These are phyloP conservation scores for Spiraea crenata DNA, from an alignment of 331 rosid genomes.

Conservation along the genomic window DNA sequence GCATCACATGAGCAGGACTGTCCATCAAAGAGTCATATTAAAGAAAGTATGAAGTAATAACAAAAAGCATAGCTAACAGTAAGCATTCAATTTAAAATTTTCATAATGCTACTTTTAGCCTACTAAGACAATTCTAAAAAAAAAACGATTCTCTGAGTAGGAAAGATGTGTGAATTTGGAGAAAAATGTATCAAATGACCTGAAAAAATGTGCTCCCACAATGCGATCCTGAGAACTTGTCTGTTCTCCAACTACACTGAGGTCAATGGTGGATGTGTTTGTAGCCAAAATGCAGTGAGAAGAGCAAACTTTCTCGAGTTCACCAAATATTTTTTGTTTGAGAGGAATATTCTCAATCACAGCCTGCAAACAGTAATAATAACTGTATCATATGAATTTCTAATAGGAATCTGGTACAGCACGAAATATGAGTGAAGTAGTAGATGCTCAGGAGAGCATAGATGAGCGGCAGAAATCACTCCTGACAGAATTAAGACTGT, in stretches of 20 bases:
- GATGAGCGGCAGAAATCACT: neutral
- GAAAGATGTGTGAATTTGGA: neutral
- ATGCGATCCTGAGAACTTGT: constrained; percentile 74
- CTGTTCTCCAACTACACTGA: constrained; percentile 68
- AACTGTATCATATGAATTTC: constrained; percentile 20
- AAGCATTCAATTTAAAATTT: neutral
- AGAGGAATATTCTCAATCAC: constrained; percentile 79
- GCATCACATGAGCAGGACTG: constrained; percentile 99
- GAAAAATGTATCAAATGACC: constrained; percentile 45
- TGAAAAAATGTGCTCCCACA: constrained; percentile 96
- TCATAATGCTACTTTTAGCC: neutral
- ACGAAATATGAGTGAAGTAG: constrained; percentile 10
- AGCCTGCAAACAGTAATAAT: constrained; percentile 68
- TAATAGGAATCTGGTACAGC: constrained; percentile 7
- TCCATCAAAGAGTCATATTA: constrained; percentile 36
- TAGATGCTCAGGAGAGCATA: constrained; percentile 3
- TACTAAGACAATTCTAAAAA: neutral
- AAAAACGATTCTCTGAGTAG: neutral
- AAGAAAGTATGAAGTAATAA: constrained; percentile 23
- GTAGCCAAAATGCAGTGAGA: constrained; percentile 82
- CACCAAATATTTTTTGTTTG: constrained; percentile 81
- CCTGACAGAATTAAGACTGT: neutral
- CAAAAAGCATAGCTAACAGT: neutral
- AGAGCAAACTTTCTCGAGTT: constrained; percentile 83
- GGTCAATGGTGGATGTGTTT: constrained; percentile 92